Conservation (phyloP, 2,329 filamentous ascomycete species). For the Aspergillus amoenus region DNA sequence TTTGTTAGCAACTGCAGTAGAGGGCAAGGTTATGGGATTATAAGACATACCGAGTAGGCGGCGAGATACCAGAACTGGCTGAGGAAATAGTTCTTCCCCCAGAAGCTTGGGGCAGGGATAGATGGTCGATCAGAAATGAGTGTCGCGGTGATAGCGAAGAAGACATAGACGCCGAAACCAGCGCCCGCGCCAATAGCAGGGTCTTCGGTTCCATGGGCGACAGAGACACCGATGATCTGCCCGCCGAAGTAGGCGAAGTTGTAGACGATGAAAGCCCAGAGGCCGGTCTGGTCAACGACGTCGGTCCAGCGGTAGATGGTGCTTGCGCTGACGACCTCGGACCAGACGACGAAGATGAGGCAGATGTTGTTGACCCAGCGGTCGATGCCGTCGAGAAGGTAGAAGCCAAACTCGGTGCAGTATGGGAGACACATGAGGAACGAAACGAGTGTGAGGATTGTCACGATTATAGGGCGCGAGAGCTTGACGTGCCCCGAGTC, state of each 20-base stretch:
- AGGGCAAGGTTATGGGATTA: too few species aligned
- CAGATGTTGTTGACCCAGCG: constrained; percentile 58
- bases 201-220: constrained; percentile 46
- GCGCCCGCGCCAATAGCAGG: constrained; percentile 50
- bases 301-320: constrained; percentile 59
- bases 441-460: constrained; percentile 48
- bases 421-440: constrained; percentile 58
- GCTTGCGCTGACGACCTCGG: constrained; percentile 54
- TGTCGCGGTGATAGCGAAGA: constrained; percentile 33
- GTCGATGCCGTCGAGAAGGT: constrained; percentile 56
- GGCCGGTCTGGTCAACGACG: constrained; percentile 51
- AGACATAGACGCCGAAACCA: constrained; percentile 54
- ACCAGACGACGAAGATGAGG: constrained; percentile 59
- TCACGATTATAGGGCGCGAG: constrained; percentile 52
- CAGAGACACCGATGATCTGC: constrained; percentile 52
- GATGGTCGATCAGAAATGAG: constrained; percentile 41
- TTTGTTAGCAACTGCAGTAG: background rate
- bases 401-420: constrained; percentile 59
- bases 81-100: constrained; percentile 38
- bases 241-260: constrained; percentile 56
- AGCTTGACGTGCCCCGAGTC: constrained; percentile 50
- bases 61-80: constrained; percentile 54
- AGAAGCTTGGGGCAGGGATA: constrained; percentile 43
- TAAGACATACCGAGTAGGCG: constrained; percentile 59
- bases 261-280: constrained; percentile 49